A percentile compares a stretch with the other conserved stretches of the same genome.
Evolutionary conservation across 495 filamentous ascomycete species (phyloP).

Genomic region (Lindgomyces ingoldianus): DNA sequence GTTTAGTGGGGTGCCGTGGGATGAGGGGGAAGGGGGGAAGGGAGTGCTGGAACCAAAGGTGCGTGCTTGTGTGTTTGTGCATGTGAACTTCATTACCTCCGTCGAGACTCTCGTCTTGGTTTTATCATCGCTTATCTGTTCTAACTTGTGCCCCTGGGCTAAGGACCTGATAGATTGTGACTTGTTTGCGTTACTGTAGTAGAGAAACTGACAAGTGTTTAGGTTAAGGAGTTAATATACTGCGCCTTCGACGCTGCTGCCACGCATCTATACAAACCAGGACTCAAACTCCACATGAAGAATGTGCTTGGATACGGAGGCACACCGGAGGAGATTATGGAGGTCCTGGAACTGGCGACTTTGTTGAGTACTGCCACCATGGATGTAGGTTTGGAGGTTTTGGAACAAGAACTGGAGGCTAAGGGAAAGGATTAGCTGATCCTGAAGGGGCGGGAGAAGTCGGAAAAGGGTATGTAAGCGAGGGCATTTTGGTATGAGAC

Average conservation of each 20-base stretch:
- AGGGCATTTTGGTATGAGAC: too few relatives aligned
- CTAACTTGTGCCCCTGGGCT: too few relatives aligned
- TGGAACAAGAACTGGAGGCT: constrained; percentile 26
- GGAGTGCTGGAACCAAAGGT: constrained; percentile 48
- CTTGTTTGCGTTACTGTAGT: too few relatives aligned
- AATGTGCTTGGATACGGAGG: constrained; percentile 50
- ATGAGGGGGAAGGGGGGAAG: constrained; percentile 17
- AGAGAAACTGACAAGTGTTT: neutral
- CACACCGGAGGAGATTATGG: constrained; percentile 50
- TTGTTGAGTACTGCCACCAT: constrained; percentile 46
- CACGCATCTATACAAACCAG: constrained; percentile 50
- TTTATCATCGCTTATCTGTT: too few relatives aligned
- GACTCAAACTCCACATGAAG: constrained; percentile 51
- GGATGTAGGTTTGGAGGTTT: constrained; percentile 40
- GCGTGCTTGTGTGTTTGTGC: neutral
- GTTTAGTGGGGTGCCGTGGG: constrained; percentile 46
- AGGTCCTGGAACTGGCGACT: constrained; percentile 50
- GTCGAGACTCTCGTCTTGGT: too few relatives aligned
- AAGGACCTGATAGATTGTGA: too few relatives aligned
- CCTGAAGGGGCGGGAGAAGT: too few relatives aligned
- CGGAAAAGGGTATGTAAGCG: too few relatives aligned
- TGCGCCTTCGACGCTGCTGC: constrained; percentile 51
- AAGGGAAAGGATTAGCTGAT: neutral
- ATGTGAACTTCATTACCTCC: neutral
- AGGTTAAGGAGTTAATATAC: constrained; percentile 51